Conservation (phyloP, 2,329 filamentous ascomycete genomes). For the Tolypocladium tundrense region DNA sequence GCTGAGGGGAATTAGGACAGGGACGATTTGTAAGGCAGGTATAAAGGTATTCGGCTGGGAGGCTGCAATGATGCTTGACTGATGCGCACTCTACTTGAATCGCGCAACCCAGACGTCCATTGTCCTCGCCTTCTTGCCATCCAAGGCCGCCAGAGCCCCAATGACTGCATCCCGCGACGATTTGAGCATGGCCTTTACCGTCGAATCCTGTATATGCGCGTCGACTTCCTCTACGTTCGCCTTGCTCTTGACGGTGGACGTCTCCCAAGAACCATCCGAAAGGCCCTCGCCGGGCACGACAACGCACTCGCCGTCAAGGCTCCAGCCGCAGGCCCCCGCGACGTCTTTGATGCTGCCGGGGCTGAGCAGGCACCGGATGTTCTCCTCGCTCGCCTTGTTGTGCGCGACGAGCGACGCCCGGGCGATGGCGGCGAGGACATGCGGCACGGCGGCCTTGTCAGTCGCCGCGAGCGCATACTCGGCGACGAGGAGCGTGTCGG, state of each 20-base stretch:
- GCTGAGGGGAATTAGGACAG: background rate
- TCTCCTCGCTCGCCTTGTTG: slow-evolving; percentile 25
- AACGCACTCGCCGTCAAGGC: slow-evolving; percentile 21
- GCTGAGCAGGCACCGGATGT: slow-evolving; percentile 35
- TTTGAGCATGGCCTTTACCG: slow-evolving; percentile 15
- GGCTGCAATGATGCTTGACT: too few relatives aligned
- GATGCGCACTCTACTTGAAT: slow-evolving; percentile 2
- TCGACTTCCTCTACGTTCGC: slow-evolving; percentile 23
- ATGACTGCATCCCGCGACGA: slow-evolving; percentile 22
- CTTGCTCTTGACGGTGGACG: slow-evolving; percentile 11
- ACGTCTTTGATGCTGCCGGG: slow-evolving; percentile 28
- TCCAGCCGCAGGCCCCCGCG: slow-evolving; percentile 25
- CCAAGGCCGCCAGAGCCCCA: slow-evolving; percentile 15
- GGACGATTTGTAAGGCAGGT: too few relatives aligned
- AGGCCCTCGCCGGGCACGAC: slow-evolving; percentile 27
- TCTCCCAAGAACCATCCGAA: slow-evolving; percentile 11
- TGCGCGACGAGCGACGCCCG: slow-evolving; percentile 31
- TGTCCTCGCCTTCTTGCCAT: slow-evolving; percentile 20
- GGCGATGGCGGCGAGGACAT: slow-evolving; percentile 41
- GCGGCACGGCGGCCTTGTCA: slow-evolving; percentile 27
- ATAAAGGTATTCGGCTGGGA: too few relatives aligned
- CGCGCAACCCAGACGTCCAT: slow-evolving; percentile 31
- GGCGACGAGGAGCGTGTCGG: slow-evolving; percentile 10
- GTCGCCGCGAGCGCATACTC: slow-evolving; percentile 23
- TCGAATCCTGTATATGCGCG: slow-evolving; percentile 13